Evolutionary conservation across 2,329 filamentous ascomycete genomes (phyloP).

Genomic region (Trichoderma asperellum): DNA sequence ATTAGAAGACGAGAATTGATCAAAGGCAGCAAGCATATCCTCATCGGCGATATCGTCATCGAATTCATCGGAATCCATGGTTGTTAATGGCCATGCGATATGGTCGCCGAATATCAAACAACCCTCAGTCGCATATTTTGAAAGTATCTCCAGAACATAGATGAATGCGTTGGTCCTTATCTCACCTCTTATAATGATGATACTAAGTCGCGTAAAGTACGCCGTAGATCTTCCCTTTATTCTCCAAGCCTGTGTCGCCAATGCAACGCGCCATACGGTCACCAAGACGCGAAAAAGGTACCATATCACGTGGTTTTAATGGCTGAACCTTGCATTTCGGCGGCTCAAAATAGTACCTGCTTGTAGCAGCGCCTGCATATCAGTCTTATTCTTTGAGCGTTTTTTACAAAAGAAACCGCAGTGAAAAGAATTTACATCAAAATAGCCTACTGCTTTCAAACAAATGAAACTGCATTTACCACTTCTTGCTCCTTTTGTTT

Average conservation of each 20-base stretch:
- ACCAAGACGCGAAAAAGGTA: constrained; percentile 38
- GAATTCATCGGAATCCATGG: constrained; percentile 64
- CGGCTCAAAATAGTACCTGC: neutral
- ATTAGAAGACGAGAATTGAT: constrained; percentile 50
- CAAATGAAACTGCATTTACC: neutral
- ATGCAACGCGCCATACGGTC: constrained; percentile 28
- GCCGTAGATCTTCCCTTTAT: neutral
- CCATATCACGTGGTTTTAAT: constrained; percentile 37
- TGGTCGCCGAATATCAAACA: neutral
- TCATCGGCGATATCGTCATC: constrained; percentile 68
- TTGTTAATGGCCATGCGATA: constrained; percentile 20
- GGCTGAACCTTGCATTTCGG: neutral
- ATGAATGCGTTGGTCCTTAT: neutral
- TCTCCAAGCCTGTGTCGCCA: neutral
- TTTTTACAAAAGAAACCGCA: neutral
- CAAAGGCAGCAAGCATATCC: constrained; percentile 64
- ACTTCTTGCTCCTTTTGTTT: neutral
- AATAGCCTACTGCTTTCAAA: neutral
- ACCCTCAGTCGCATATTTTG: neutral
- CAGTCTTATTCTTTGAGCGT: neutral
- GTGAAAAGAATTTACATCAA: neutral
- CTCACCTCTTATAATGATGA: neutral
- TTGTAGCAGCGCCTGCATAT: neutral
- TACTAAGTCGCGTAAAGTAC: neutral
- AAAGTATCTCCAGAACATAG: neutral